These are phyloP conservation scores for Pyrus hybrid DNA, from an alignment of 331 rosid species.

Conservation along the genomic window DNA sequence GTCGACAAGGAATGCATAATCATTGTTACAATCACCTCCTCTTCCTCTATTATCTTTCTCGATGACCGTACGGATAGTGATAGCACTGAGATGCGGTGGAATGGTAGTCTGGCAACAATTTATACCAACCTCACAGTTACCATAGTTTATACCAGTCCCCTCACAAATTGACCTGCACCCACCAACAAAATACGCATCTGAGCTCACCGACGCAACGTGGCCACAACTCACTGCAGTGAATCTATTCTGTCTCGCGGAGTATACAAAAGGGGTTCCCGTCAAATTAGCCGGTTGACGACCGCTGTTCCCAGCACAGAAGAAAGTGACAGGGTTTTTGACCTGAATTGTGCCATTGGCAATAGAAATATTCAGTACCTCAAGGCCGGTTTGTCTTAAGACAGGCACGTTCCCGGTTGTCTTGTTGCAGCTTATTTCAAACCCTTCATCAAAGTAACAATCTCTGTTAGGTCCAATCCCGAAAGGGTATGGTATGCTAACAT, in stretches of 20 bases:
- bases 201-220: background rate
- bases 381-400: background rate
- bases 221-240: background rate
- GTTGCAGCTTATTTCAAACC: conserved; percentile 6
- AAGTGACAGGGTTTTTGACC: background rate
- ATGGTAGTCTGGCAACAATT: background rate
- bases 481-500: conserved; percentile 3
- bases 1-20: background rate
- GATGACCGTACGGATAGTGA: background rate
- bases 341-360: background rate
- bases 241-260: background rate
- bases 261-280: background rate
- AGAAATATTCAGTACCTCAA: background rate
- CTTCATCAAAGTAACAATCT: background rate
- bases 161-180: background rate
- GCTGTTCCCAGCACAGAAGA: background rate
- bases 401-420: background rate
- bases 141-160: background rate
- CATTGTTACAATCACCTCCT: background rate
- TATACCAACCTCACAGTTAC: background rate
- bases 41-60: fast-evolving
- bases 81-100: background rate
- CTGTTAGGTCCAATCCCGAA: background rate
- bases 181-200: background rate
- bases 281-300: background rate